Conservation (phyloP, 768 basidiomycete genomes). For the Sporobolomyces roseus region DNA sequence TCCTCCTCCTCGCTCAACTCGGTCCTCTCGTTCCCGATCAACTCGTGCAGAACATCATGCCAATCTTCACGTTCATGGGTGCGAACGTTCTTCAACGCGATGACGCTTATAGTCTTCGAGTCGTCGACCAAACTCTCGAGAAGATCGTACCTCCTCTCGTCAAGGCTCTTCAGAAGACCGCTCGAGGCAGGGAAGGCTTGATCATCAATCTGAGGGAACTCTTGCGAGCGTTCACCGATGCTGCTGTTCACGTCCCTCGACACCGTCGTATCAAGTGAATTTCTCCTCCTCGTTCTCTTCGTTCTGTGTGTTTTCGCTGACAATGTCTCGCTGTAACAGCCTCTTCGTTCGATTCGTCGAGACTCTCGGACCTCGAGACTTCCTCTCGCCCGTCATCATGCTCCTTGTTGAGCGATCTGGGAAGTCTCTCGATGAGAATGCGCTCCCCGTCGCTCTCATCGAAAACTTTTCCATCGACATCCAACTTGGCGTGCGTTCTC, state of each 20-base stretch:
- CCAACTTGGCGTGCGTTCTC: conserved; percentile 40
- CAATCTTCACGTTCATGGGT: conserved; percentile 98
- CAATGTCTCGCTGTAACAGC: conserved; percentile 50
- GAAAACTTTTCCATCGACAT: conserved; percentile 42
- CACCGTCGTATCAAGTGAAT: conserved; percentile 83
- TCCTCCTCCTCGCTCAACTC: conserved; percentile 78
- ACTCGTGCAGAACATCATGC: conserved; percentile 91
- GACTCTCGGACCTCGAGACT: conserved; percentile 72
- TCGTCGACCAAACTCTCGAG: conserved; percentile 91
- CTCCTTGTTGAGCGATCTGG: conserved; percentile 74
- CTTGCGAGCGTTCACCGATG: conserved; percentile 86
- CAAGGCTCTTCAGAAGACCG: conserved; percentile 63
- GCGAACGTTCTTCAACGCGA: conserved; percentile 96
- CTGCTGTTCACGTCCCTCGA: conserved; percentile 81
- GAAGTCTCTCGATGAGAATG: conserved; percentile 62
- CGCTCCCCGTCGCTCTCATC: conserved; percentile 62
- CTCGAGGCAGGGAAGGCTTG: conserved; percentile 59
- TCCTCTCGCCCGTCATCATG: conserved; percentile 76
- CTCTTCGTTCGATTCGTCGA: conserved; percentile 86
- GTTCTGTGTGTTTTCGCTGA: not conserved
- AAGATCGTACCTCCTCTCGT: conserved; percentile 92
- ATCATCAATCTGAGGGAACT: conserved; percentile 56
- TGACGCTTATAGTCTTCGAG: conserved; percentile 88
- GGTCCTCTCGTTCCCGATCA: conserved; percentile 82
- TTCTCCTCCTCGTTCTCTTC: not conserved